Percentiles rank a stretch among this genome's conserved stretches.
Conservation (phyloP, 192 early-diverging fungal species). For the Coemansia sp. region DNA sequence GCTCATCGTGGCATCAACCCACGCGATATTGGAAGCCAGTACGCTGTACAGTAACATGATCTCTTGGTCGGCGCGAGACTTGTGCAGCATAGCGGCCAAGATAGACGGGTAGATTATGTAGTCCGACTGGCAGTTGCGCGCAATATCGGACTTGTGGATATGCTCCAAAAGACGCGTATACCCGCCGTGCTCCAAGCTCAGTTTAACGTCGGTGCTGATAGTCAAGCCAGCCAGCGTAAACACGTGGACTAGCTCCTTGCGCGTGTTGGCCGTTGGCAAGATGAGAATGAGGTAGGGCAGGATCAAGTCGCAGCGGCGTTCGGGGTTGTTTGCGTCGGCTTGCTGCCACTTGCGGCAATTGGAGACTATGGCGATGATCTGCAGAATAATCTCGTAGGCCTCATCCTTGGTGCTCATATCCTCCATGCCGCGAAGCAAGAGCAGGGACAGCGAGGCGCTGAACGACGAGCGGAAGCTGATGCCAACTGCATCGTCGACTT, state of each 20-base stretch:
- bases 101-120: conserved; percentile 56
- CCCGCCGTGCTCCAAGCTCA: conserved; percentile 48
- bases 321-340: conserved; percentile 61
- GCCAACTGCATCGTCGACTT: conserved; percentile 75
- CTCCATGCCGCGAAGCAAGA: conserved; percentile 82
- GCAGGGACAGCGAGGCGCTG: conserved; percentile 79
- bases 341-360: conserved; percentile 62
- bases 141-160: conserved; percentile 47
- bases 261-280: conserved; percentile 61
- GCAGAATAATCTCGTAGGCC: conserved; percentile 69
- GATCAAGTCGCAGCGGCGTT: conserved; percentile 74
- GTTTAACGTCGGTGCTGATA: conserved; percentile 30
- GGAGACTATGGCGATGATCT: conserved; percentile 76
- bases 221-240: conserved; percentile 36
- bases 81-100: conserved; percentile 53
- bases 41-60: conserved; percentile 52
- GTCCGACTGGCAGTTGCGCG: conserved; percentile 51
- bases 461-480: conserved; percentile 88
- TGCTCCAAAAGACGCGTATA: conserved; percentile 50
- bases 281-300: conserved; percentile 64
- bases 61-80: conserved; percentile 50
- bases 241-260: conserved; percentile 63
- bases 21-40: conserved; percentile 48
- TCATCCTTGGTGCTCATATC: conserved; percentile 74
- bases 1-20: conserved; percentile 52